Percentiles rank a stretch among this genome's conserved stretches.
phyloP scores from a whole-genome alignment of 139 green algal genomes.

The Closterium sp. region DNA sequence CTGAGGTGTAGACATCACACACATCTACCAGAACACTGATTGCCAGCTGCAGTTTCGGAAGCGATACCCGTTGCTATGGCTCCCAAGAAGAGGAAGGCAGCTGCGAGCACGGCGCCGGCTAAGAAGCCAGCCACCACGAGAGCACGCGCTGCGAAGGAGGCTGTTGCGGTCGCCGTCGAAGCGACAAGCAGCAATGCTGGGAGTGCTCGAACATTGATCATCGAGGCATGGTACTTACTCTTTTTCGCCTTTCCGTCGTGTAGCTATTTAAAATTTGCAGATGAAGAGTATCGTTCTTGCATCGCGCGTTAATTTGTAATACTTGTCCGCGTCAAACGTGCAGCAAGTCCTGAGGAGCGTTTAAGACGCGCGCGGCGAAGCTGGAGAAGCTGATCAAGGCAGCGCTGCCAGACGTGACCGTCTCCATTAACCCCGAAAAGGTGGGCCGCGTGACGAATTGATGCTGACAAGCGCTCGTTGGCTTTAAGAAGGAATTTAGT shows the following conservation, averaged over 20 bases:
- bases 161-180: neutral
- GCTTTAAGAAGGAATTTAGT: neutral
- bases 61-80: neutral
- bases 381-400: conserved; percentile 53
- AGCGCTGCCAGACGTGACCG: conserved; percentile 17
- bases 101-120: neutral
- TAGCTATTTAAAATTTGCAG: neutral
- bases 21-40: too few relatives aligned
- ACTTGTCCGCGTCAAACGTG: neutral
- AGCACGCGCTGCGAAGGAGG: neutral
- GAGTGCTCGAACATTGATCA: neutral
- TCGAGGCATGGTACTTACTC: neutral
- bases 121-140: neutral
- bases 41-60: too few relatives aligned
- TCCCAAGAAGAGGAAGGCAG: neutral
- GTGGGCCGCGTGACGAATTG: neutral
- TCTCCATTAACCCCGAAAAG: conserved; percentile 50
- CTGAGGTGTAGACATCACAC: too few relatives aligned
- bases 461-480: too few relatives aligned
- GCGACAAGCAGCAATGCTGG: neutral
- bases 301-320: neutral
- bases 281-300: neutral
- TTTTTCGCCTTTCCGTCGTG: neutral
- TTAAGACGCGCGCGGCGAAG: conserved; percentile 51
- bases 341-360: conserved; percentile 57